These are phyloP conservation scores for Eucalyptus erythrocorys DNA, from an alignment of 345 rosid genomes.

Conservation along the genomic window DNA sequence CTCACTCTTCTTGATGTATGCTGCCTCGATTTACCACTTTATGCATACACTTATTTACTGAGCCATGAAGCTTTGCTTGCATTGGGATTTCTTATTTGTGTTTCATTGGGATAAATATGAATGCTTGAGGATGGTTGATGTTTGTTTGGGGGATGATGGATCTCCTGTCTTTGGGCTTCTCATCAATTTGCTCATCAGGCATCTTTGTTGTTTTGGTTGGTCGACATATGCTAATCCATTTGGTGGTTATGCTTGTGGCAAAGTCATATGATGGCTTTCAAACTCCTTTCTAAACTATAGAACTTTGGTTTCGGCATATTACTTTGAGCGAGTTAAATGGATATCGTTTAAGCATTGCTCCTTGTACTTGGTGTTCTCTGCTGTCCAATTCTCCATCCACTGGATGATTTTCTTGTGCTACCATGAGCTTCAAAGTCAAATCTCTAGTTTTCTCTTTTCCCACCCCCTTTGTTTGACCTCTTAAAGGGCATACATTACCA, in stretches of 20 bases:
- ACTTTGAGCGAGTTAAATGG: background rate
- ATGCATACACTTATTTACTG: background rate
- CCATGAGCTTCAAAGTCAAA: background rate
- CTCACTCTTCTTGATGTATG: constrained; percentile 51
- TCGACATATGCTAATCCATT: background rate
- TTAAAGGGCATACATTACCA: background rate
- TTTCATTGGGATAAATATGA: background rate
- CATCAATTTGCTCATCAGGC: background rate
- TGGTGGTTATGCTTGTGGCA: background rate
- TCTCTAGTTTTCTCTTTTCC: background rate
- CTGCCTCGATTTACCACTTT: background rate
- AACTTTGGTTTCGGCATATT: background rate
- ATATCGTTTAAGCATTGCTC: background rate
- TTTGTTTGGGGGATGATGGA: background rate
- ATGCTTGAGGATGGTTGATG: background rate
- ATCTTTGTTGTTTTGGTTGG: background rate
- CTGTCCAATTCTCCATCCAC: background rate
- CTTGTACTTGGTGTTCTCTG: background rate
- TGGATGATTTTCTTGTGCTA: background rate
- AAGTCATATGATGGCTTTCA: background rate
- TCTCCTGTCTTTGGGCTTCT: background rate
- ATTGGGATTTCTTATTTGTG: background rate
- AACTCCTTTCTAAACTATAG: background rate
- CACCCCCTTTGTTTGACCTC: background rate
- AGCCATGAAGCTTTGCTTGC: background rate